These are phyloP conservation scores for Penicillium crystallinum DNA, from an alignment of 495 filamentous ascomycete species.

Conservation along the genomic window DNA sequence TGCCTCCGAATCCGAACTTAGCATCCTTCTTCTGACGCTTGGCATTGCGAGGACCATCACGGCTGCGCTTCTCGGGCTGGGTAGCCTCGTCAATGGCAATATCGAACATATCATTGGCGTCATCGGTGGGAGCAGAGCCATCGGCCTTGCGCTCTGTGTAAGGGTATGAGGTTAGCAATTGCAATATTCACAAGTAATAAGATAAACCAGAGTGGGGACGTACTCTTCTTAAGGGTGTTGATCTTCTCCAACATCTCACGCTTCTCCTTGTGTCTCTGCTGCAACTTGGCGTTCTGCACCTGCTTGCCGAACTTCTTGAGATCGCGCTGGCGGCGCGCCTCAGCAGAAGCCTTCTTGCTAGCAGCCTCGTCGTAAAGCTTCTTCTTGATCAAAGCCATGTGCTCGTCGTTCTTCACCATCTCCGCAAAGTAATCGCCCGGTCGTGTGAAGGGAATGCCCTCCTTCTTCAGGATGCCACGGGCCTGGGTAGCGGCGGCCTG, in stretches of 20 bases:
- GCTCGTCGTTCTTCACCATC: conserved; percentile 97
- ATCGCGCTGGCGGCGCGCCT: conserved; percentile 88
- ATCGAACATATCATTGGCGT: conserved; percentile 84
- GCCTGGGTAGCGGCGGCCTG: conserved; percentile 70
- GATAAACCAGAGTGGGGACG: neutral
- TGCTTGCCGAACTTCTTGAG: conserved; percentile 99
- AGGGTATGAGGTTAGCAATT: conserved; percentile 18
- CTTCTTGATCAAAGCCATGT: conserved; percentile 92
- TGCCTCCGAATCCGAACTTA: conserved; percentile 91
- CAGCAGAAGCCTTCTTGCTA: conserved; percentile 82
- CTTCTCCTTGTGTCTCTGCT: conserved; percentile 88
- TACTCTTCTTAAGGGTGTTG: conserved; percentile 87
- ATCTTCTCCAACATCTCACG: conserved; percentile 90
- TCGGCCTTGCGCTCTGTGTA: conserved; percentile 75
- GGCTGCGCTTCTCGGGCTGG: conserved; percentile 40
- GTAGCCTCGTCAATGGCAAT: conserved; percentile 81
- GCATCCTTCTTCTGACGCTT: conserved; percentile 91
- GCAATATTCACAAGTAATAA: neutral
- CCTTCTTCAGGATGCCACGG: conserved; percentile 68
- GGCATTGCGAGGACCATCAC: conserved; percentile 38
- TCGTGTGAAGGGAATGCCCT: conserved; percentile 77
- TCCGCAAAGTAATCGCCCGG: conserved; percentile 96
- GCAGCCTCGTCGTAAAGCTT: conserved; percentile 91
- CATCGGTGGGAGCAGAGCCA: conserved; percentile 58
- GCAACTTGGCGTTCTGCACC: conserved; percentile 92